Base-by-base conservation (phyloP, 352 stramenopile genomes). In the Phytophthora pisi region DNA sequence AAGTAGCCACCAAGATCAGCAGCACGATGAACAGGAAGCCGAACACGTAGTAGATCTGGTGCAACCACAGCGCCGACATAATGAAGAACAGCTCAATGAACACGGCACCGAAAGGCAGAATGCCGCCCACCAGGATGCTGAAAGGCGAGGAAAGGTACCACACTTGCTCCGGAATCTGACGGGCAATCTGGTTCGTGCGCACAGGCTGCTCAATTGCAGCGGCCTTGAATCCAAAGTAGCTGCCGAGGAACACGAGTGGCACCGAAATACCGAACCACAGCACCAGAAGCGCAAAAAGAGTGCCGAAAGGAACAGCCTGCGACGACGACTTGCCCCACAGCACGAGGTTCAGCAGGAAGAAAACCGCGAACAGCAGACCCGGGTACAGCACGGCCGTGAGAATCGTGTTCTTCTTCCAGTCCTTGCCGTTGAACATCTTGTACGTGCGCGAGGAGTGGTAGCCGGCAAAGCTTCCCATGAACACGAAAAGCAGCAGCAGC, bases 61-160 rank as follows among this genome's bases (percentile, higher is more conserved):
- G 95, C 51, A 99, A 77, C 98, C 98, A 99, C 31, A 99, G 81
- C 53, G 98, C 97, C 65, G 90, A 98, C 96, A 99, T 99, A 79
- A 99, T 99, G 86, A 99, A 99, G 78, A 99, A 99, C 23, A 99
- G 90, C 77, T 99, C 98, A 67, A 99, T 99, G 78, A 98, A 99
- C 43, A 99, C 97, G 7, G 97, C 97, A 36, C 98, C 98, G 74
- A 99, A 99, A 15, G 98, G 98, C 23, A 99, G 77, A 45, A 99
- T 96, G 54, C 98, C 98, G 46, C 97, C 98, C 7, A 99, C 81
- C 15, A 98, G 69, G 66, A 98, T 98, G 58, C 90, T 98, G 70
- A 99, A 92, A 15, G 86, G 84, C 20, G 97, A 95, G 61, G 91
- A 88, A 34, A 98, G 88, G 79, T 99, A 99, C 96, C 97, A 99